Percentiles rank a stretch among this genome's conserved stretches.
Conservation (phyloP, 2,329 filamentous ascomycete genomes). For the Fusarium virguliforme region DNA sequence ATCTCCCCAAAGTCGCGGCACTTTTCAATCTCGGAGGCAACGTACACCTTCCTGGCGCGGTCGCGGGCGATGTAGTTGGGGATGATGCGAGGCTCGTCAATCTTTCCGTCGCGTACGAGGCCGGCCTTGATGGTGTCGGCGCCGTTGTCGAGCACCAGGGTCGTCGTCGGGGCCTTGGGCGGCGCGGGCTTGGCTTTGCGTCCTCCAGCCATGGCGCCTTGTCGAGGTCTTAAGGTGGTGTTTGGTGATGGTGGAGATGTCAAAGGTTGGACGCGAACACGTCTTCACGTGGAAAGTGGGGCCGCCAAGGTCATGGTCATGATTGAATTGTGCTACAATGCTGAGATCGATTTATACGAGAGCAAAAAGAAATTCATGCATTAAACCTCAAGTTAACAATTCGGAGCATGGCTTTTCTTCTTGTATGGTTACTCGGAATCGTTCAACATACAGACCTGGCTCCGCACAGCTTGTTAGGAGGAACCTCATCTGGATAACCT, state of each 20-base stretch:
- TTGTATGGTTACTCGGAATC: too few relatives aligned
- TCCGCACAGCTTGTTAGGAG: too few relatives aligned
- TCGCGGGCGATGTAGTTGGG: constrained; percentile 92
- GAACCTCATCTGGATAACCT: background rate
- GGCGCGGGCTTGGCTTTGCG: constrained; percentile 69
- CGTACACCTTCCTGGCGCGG: constrained; percentile 83
- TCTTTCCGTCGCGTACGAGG: constrained; percentile 69
- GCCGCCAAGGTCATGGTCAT: constrained; percentile 23
- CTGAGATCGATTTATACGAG: background rate
- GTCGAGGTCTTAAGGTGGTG: background rate
- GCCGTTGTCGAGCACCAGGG: constrained; percentile 94
- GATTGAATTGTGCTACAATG: background rate
- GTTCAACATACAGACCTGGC: too few relatives aligned
- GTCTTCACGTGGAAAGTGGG: constrained; percentile 37
- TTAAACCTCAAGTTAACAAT: too few relatives aligned
- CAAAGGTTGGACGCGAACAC: constrained; percentile 26
- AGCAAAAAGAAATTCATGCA: too few relatives aligned
- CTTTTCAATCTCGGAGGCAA: constrained; percentile 82
- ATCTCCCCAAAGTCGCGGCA: constrained; percentile 94
- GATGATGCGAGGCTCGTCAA: constrained; percentile 77
- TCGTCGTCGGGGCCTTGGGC: constrained; percentile 72
- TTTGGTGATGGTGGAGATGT: constrained; percentile 22
- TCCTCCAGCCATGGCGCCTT: constrained; percentile 60
- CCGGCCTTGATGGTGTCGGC: constrained; percentile 93
- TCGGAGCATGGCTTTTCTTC: too few relatives aligned